Base-by-base conservation (phyloP, 1,284 basidiomycete genomes). In the Moesziomyces parantarcticus region DNA sequence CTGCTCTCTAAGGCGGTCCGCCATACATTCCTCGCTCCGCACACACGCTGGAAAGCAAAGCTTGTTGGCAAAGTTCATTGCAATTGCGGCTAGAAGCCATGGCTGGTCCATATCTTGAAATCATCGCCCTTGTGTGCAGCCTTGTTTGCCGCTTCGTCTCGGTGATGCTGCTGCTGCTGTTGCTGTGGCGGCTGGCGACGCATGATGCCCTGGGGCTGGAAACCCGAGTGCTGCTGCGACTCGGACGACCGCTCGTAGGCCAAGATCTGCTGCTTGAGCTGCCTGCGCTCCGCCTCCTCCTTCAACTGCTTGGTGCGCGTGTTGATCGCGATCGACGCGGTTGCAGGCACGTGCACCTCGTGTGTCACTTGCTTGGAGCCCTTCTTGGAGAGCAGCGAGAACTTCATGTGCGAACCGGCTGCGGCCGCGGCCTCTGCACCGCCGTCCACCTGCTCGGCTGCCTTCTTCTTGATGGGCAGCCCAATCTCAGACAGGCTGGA, bases 301-400 rank as follows among this genome's bases (percentile, higher is more conserved):
- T 76, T 69, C 26, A 76, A 51, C 57, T 82, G 79, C 55, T 79
- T 76, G 43, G 68, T 62, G 3, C 78, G 65, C 11, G 81, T 78
- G 42, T 74, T 77, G 60, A 81, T 58, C 13, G 82, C 81, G 14
- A 83, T 79, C 11, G 77, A 69, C 3, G 77, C 58, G 16, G 70
- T 71, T 4, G 75, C 16, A 0, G 82, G 82, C 4, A 83, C 72
- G 5, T 75, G 52, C 11, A 83, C 61, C 22, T 77, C 71, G 46
- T 78, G 75, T 14, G 79, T 78, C 47, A 93, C 92, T 83, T 92
- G 92, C 84, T 92, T 97, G 83, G 94, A 94, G 14, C 96, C 97
- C 63, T 91, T 90, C 87, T 96, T 96, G 6, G 94, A 93, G 68
- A 99, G 88, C 45, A 99, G 87, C 9, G 92, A 95, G 85, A 99